A percentile compares a stretch with the other conserved stretches of the same genome.
phyloP scores from a whole-genome alignment of 78 protist genomes.

The Trichosphaerium sp. region DNA sequence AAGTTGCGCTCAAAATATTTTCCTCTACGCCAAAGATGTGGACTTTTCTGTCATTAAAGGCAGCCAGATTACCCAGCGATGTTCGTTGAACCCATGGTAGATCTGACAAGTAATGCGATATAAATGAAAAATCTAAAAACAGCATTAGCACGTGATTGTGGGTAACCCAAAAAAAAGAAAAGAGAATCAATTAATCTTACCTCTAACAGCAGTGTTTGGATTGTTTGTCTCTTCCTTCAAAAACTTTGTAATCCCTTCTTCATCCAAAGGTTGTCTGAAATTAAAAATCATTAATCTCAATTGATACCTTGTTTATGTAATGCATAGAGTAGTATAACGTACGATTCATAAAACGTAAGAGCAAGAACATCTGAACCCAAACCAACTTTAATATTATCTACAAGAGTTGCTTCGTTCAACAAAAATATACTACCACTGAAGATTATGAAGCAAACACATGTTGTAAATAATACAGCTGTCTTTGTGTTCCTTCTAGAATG shows the following conservation, averaged over 20 bases:
- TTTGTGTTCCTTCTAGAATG: constrained; percentile 61
- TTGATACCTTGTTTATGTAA: too few species aligned
- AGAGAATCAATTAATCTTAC: too few species aligned
- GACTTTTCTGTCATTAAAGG: neutral
- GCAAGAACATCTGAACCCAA: constrained; percentile 64
- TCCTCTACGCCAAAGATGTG: constrained; percentile 39
- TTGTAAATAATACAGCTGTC: constrained; percentile 79
- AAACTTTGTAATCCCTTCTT: too few species aligned
- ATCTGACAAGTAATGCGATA: too few species aligned
- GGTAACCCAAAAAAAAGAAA: too few species aligned
- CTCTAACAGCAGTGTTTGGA: too few species aligned
- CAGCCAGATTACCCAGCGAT: constrained; percentile 15
- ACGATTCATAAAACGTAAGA: neutral
- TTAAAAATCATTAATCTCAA: neutral
- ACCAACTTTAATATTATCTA: constrained; percentile 2
- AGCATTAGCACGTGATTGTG: neutral
- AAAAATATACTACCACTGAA: constrained; percentile 74
- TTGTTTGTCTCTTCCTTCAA: too few species aligned
- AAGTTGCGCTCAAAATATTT: constrained; percentile 20
- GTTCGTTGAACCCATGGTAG: constrained; percentile 10
- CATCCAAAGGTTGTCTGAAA: too few species aligned
- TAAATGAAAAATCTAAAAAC: neutral
- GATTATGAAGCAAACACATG: constrained; percentile 57
- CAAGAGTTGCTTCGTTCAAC: constrained; percentile 46
- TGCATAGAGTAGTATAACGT: neutral